Base-by-base conservation (phyloP, 768 basidiomycete genomes). In the Podaxis sp. region DNA sequence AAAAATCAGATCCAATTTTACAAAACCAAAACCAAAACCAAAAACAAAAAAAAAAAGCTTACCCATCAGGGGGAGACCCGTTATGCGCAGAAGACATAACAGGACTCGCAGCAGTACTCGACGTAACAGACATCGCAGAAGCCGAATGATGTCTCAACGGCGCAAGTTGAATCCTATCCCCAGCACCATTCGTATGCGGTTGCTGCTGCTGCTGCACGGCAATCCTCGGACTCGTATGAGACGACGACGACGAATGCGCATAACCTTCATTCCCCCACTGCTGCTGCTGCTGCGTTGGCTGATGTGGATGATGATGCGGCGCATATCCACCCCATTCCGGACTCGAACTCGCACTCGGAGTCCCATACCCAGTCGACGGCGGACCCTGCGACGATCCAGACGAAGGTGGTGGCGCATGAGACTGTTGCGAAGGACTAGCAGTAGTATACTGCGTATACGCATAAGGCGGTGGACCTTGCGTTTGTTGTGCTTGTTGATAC, bases 81-180 rank as follows among this genome's bases (percentile, higher is more conserved):
- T 46, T 43, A 50, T 43, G 59, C n/a, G 50, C 15, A n/a, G 64
- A 49, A 37, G 67, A 59, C 19, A 60, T 64, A 37, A 60, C 64
- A 61, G 24, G 65, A 50, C 61, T 66, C 59, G 66, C 58, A 24
- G 41, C 47, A 2, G 61, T 46, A 22, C 57, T 63, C 27, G 61
- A 53, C 15, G 64, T 52, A 5, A 46, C 50, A 8, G 61, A 40
- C 27, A 52, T 33, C 9, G 46, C 41, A 15, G 55, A 61, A n/a
- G 49, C n/a, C 9, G 50, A 57, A 46, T 55, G 59, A 67, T 68
- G 56, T 40, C 82, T 51, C 67, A 88, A 67, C 62, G 86, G 86
- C 47, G 85, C 84, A 2, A 87, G 75, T 72, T 85, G 84, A 57
- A 86, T 84, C 56, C 84, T 67, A 63, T 80, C 81, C 25, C 69